Base-by-base conservation (phyloP, 2,329 filamentous ascomycete genomes). In the Penicillium sp. region DNA sequence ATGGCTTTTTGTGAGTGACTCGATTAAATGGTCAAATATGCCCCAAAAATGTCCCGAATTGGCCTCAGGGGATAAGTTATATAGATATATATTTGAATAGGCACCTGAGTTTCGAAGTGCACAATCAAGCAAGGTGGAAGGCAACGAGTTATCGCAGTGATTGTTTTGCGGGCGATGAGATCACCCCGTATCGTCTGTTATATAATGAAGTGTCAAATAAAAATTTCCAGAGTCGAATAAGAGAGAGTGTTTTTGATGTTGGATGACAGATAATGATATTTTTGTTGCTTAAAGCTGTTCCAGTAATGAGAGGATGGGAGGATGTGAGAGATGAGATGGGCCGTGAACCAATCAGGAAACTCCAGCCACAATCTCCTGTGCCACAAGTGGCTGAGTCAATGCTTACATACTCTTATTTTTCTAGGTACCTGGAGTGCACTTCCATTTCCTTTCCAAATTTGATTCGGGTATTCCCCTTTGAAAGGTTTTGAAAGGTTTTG, bases 331-430 rank as follows among this genome's bases (percentile, higher is more conserved):
- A 31, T n/a, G 24, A 28, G 28, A 42, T 15, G 45, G 32, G 15
- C 22, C 22, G 35, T 26, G 37, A 32, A 43, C 49, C 49, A 51
- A 51, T 51, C 45, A 51, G 26, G 26, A 13, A 38, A 4, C 17
- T 15, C 8, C 34, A 51, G 49, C 49, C 49, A 48, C 49, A 43
- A 9, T 6, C 1, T 2, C 10, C 0, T 39, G 32, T 28, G 48
- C 48, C 48, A 51, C 21, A 24, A 6, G 32, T 37, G 43, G 49
- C 38, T 38, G 21, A 12, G 2, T 10, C 2, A 38, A 17, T 38
- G 6, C 0, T 49, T 28, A 51, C 6, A n/a, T 48, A 48, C 48
- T 32, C 26, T 10, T 6, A 0, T 17, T 17, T 34, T 4, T n/a
- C 21, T 21, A 17, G 17, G 17, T 17, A 21, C 21, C 21, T 26